Percentiles rank a stretch among this genome's conserved stretches.
These are phyloP conservation scores for Trichoderma sp. DNA, from an alignment of 2,329 filamentous ascomycete species.

Conservation along the genomic window DNA sequence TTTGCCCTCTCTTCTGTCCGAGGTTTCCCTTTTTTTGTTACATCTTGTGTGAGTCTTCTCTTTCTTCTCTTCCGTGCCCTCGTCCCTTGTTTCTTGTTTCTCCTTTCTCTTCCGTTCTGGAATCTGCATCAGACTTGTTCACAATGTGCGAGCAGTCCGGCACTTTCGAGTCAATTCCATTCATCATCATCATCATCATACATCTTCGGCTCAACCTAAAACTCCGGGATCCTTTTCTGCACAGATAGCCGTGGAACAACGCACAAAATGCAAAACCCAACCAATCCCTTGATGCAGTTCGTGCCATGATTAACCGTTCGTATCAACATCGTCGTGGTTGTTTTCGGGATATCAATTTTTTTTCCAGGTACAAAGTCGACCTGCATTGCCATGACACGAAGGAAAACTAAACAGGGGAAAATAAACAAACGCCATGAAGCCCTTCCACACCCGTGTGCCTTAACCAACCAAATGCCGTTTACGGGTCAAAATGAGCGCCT, in stretches of 20 bases:
- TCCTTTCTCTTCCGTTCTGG: not conserved
- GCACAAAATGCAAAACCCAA: conserved; percentile 31
- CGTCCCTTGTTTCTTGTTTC: not conserved
- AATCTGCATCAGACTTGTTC: conserved; percentile 5
- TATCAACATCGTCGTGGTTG: conserved; percentile 23
- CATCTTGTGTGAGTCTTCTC: conserved; percentile 1
- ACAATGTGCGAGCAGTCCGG: conserved; percentile 1
- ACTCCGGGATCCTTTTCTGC: conserved; percentile 23
- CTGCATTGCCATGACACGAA: conserved; percentile 23
- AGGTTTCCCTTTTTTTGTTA: not conserved
- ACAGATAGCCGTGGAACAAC: conserved; percentile 22
- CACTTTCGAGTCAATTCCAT: conserved; percentile 18
- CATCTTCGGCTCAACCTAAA: conserved; percentile 21
- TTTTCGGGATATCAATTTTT: conserved; percentile 27
- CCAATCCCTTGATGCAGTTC: conserved; percentile 36
- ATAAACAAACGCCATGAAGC: conserved; percentile 16
- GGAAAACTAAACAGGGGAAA: conserved; percentile 25
- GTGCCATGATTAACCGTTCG: conserved; percentile 35
- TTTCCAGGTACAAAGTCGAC: conserved; percentile 28
- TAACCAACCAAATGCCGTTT: conserved; percentile 27
- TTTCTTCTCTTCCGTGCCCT: conserved; percentile 3
- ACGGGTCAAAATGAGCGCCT: conserved; percentile 62
- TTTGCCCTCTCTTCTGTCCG: not conserved
- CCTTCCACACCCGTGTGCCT: not conserved
- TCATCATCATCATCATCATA: conserved; percentile 7